Base-by-base conservation (phyloP, 129 eudicot species). In the Silybum marianum region DNA sequence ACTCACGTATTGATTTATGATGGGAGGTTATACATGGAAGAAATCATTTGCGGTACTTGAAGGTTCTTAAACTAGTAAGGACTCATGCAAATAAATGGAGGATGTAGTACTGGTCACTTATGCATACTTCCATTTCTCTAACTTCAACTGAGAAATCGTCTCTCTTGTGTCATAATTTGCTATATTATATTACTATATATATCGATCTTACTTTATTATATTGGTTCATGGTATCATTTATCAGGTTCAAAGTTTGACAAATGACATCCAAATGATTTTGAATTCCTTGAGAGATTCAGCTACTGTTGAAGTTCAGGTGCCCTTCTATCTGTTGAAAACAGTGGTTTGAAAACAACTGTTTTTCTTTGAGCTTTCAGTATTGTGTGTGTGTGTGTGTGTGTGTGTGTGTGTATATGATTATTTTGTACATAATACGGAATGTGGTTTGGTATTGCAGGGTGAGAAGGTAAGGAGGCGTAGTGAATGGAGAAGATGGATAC, bases 231-330 rank as follows among this genome's bases (percentile, higher is more conserved):
- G 69, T 86, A 62, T 79, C 77, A 63, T 69, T 73, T 84, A 86
- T 46, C 88, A 92, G 97, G 92, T 92, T 76, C 76, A 83, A 76
- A 86, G 51, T 24, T 66, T 90, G 76, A 86, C 97, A 66, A 73
- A 73, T 7, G 85, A 86, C 71, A 73, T 87, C 25, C 87, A 81
- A 44, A 40, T 85, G 81, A 88, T 92, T 74, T 42, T 85, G 67
- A 87, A 85, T 36, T 73, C 89, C 3, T 83, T 92, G 78, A 86
- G 76, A 75, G 69, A 80, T 78, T 90, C 94, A 34, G 68, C 70
- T 26, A 65, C 65, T 38, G 91, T 92, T 72, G 97, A 92, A 92
- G 73, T 90, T 34, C 91, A 90, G 94, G 97, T 90, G 82, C 79
- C 11, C 8, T 38, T 67, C 38, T 3, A 36, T 34, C 28, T 72